Conservation (phyloP, 495 filamentous ascomycete genomes). For the Hyaloscypha finlandica region DNA sequence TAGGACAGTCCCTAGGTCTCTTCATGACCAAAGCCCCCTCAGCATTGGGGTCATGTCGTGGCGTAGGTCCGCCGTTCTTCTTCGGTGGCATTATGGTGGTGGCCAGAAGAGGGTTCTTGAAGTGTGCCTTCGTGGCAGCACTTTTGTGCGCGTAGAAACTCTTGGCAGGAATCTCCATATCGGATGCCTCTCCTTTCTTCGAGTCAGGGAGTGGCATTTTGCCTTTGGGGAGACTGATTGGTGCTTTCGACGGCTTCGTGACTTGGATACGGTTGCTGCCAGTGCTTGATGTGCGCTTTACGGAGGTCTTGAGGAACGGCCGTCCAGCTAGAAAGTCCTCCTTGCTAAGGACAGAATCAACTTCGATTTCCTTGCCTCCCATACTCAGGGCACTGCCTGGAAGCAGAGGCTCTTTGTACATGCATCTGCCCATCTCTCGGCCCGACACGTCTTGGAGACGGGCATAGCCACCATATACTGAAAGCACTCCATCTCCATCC, state of each 20-base stretch:
- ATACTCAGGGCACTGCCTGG: constrained; percentile 65
- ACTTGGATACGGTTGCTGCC: constrained; percentile 5
- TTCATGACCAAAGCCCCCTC: constrained; percentile 71
- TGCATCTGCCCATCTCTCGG: constrained; percentile 63
- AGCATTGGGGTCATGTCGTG: constrained; percentile 67
- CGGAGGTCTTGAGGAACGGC: constrained; percentile 44
- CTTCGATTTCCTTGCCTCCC: constrained; percentile 72
- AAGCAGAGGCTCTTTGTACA: constrained; percentile 56
- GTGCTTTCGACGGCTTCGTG: constrained; percentile 7
- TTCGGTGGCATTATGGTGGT: constrained; percentile 51
- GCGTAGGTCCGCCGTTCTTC: constrained; percentile 47
- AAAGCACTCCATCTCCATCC: constrained; percentile 79
- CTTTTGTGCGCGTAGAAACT: constrained; percentile 32
- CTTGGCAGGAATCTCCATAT: constrained; percentile 26
- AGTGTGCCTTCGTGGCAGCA: constrained; percentile 35
- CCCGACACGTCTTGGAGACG: constrained; percentile 66
- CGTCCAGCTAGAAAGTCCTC: constrained; percentile 63
- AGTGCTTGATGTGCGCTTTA: constrained; percentile 23
- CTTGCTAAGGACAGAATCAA: constrained; percentile 65
- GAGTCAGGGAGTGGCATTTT: constrained; percentile 11
- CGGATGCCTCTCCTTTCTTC: constrained; percentile 10
- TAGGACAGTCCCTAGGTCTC: constrained; percentile 54
- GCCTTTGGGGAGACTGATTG: constrained; percentile 16
- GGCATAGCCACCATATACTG: constrained; percentile 58
- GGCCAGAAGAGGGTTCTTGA: constrained; percentile 64